Conservation (phyloP, 371 early-diverging fungal genomes). For the Mortierella sp. region DNA sequence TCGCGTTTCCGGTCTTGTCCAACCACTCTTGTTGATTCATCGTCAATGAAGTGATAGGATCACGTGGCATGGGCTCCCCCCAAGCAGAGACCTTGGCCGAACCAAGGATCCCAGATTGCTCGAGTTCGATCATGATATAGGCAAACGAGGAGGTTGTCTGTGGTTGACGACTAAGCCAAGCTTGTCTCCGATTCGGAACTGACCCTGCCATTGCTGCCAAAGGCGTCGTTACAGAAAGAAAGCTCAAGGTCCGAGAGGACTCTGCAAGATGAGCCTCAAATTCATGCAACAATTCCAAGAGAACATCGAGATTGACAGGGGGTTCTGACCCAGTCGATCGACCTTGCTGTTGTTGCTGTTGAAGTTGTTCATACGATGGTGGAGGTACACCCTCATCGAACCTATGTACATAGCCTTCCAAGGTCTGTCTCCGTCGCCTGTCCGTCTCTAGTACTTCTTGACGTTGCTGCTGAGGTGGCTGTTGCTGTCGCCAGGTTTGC, state of each 20-base stretch:
- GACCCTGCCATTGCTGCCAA: neutral
- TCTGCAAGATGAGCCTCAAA: conserved; percentile 28
- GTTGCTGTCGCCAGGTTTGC: neutral
- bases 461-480: neutral
- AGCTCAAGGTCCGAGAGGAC: conserved; percentile 12
- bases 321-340: neutral
- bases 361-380: conserved; percentile 23
- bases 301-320: conserved; percentile 1
- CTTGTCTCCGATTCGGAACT: conserved; percentile 5
- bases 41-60: neutral
- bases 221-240: neutral
- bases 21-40: conserved; percentile 31
- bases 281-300: conserved; percentile 24
- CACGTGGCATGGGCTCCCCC: neutral
- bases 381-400: conserved; percentile 37
- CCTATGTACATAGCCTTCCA: conserved; percentile 27
- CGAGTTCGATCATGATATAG: conserved; percentile 34
- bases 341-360: neutral
- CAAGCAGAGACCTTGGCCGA: conserved; percentile 19
- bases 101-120: conserved; percentile 30
- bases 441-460: neutral
- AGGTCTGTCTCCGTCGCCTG: conserved; percentile 4
- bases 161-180: conserved; percentile 28
- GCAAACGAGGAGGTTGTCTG: conserved; percentile 35
- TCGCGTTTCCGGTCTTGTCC: conserved; percentile 31